phyloP scores from a whole-genome alignment of 2,329 filamentous ascomycete species.

The Pseudocercospora ulei region DNA sequence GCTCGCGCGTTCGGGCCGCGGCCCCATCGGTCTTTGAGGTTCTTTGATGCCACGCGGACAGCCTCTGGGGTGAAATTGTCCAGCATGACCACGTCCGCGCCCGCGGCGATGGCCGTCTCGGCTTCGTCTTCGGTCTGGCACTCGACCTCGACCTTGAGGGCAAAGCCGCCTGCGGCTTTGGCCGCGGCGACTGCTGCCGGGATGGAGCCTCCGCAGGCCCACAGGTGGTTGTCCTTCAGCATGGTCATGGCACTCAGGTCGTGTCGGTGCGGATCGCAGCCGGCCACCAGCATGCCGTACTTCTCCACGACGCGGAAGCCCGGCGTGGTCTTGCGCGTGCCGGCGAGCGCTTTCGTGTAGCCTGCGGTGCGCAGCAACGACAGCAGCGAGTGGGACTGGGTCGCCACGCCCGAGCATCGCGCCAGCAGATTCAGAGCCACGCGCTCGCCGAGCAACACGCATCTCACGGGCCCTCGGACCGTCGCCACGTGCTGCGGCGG shows the following conservation, averaged over 20 bases:
- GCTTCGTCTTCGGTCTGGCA: conserved; percentile 81
- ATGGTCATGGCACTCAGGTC: conserved; percentile 89
- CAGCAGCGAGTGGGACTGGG: conserved; percentile 46
- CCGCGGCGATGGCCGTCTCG: conserved; percentile 79
- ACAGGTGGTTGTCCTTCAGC: conserved; percentile 98
- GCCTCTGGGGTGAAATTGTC: conserved; percentile 85
- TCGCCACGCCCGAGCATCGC: conserved; percentile 83
- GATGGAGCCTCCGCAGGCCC: conserved; percentile 74
- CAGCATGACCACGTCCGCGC: conserved; percentile 92
- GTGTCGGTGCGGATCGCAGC: conserved; percentile 82
- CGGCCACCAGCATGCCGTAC: conserved; percentile 92
- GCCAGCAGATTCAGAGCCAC: conserved; percentile 86
- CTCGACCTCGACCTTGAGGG: conserved; percentile 92
- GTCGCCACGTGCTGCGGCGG: conserved; percentile 61
- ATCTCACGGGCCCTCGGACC: conserved; percentile 71
- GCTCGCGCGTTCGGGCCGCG: conserved; percentile 51
- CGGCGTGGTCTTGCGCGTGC: conserved; percentile 92
- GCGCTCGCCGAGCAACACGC: conserved; percentile 80
- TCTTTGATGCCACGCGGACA: conserved; percentile 62
- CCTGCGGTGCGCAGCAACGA: conserved; percentile 51
- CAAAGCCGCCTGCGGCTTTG: conserved; percentile 74
- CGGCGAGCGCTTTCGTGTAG: conserved; percentile 76
- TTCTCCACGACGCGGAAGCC: conserved; percentile 94
- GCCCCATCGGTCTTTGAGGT: conserved; percentile 70
- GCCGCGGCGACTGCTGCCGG: conserved; percentile 75